Evolutionary conservation across 2,329 filamentous ascomycete species (phyloP).

Genomic region (Aureobasidium mangrovei): DNA sequence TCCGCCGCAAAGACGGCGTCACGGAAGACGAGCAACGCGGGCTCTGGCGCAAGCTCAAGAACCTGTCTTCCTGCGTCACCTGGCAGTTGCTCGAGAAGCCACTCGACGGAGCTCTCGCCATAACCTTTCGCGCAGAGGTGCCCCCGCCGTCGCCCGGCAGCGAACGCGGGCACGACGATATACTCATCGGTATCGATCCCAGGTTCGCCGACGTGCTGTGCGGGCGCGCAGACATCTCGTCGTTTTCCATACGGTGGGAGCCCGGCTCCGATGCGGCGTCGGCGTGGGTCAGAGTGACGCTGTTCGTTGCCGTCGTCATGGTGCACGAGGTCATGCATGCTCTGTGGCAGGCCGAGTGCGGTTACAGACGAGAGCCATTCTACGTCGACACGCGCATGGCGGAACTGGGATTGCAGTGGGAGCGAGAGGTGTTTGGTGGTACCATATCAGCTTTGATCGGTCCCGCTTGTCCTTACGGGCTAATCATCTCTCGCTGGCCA

Average conservation of each 20-base stretch:
- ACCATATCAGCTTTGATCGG: too few relatives aligned
- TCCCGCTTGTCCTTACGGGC: too few relatives aligned
- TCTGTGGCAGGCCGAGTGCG: neutral
- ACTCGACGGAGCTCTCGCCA: too few relatives aligned
- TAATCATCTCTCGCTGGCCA: too few relatives aligned
- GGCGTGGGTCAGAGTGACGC: neutral
- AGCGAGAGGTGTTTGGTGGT: neutral
- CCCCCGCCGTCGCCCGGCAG: too few relatives aligned
- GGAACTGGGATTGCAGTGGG: constrained; percentile 1
- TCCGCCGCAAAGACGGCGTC: neutral
- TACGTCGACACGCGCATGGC: neutral
- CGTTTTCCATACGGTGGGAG: neutral
- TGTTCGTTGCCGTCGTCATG: neutral
- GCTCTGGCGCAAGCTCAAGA: too few relatives aligned
- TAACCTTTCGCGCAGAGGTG: too few relatives aligned
- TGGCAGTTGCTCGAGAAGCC: too few relatives aligned
- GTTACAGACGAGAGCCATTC: neutral
- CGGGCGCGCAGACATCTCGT: neutral
- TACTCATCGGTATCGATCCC: neutral
- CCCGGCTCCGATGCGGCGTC: neutral
- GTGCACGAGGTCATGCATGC: constrained; percentile 9
- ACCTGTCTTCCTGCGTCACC: too few relatives aligned
- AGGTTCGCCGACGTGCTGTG: neutral
- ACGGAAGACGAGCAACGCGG: neutral
- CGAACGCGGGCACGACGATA: neutral